Conservation (phyloP, 2,329 filamentous ascomycete species). For the Neofusicoccum ribis region DNA sequence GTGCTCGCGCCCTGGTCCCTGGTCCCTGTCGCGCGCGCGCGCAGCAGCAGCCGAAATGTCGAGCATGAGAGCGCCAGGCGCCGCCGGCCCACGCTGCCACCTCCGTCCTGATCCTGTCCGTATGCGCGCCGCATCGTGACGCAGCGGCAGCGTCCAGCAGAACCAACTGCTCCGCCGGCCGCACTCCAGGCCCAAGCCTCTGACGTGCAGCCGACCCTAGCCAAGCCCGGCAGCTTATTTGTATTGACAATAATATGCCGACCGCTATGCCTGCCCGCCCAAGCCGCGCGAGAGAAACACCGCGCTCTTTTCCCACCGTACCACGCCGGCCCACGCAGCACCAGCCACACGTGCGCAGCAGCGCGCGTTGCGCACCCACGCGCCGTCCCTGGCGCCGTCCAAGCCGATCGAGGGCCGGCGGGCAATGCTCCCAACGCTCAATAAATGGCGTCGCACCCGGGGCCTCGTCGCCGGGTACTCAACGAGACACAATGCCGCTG, state of each 20-base stretch:
- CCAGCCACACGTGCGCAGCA: conserved; percentile 2
- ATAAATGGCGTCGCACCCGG: conserved; percentile 10
- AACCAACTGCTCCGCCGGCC: background rate
- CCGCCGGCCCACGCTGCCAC: conserved; percentile 2
- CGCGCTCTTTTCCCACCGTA: background rate
- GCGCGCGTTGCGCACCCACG: background rate
- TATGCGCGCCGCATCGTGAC: conserved; percentile 9
- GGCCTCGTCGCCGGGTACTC: conserved; percentile 13
- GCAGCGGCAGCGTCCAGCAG: background rate
- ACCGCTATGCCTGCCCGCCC: background rate
- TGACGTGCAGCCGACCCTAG: conserved; percentile 11
- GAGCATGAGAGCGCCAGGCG: conserved; percentile 7
- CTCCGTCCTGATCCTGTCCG: background rate
- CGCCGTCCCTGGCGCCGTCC: conserved; percentile 10
- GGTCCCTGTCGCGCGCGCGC: background rate
- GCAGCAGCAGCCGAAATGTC: conserved; percentile 7
- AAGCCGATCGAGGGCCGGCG: background rate
- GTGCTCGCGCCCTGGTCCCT: background rate
- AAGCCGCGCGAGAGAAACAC: background rate
- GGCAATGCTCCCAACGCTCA: conserved; percentile 9
- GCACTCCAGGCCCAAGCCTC: background rate
- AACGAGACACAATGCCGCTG: conserved; percentile 16
- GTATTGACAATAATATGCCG: conserved; percentile 19
- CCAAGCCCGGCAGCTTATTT: conserved; percentile 4
- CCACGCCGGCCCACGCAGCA: background rate